These are phyloP conservation scores for Bruguiera gymnorhiza DNA, from an alignment of 345 rosid species.

Conservation along the genomic window DNA sequence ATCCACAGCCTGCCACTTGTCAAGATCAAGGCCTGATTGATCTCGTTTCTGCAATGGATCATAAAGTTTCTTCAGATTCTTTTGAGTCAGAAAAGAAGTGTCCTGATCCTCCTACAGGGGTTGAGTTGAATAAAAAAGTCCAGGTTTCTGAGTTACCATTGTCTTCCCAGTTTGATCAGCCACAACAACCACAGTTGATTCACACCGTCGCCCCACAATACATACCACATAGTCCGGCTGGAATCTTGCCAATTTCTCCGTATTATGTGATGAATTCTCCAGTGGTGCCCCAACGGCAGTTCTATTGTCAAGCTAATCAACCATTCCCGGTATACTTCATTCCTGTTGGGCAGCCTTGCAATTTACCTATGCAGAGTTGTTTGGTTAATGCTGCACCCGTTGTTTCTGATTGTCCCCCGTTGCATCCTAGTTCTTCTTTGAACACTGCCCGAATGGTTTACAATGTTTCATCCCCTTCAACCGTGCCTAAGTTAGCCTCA, in stretches of 20 bases:
- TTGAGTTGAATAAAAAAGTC: slow-evolving; percentile 27
- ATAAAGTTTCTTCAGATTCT: slow-evolving; percentile 21
- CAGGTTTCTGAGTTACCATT: slow-evolving; percentile 45
- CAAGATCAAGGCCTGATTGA: slow-evolving; percentile 25
- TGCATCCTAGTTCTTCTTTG: slow-evolving; percentile 25
- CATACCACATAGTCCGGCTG: slow-evolving; percentile 31
- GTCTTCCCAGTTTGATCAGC: slow-evolving; percentile 36
- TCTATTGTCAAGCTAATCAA: slow-evolving; percentile 46
- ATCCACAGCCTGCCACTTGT: slow-evolving; percentile 22
- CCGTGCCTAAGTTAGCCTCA: slow-evolving; percentile 38
- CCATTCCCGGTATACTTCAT: slow-evolving; percentile 43
- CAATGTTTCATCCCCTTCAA: slow-evolving; percentile 27
- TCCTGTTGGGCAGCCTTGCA: slow-evolving; percentile 42
- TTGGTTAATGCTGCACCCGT: slow-evolving; percentile 20
- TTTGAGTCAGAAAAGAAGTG: slow-evolving; percentile 26
- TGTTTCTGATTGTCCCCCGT: slow-evolving; percentile 26
- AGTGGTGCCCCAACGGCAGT: slow-evolving; percentile 26
- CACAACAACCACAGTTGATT: slow-evolving; percentile 38
- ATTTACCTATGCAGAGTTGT: slow-evolving; percentile 30
- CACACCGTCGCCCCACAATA: slow-evolving; percentile 36
- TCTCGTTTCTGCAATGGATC: slow-evolving; percentile 31
- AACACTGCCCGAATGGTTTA: slow-evolving; percentile 26
- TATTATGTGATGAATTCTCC: slow-evolving; percentile 39
- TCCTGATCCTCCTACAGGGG: slow-evolving; percentile 25
- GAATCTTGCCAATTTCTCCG: slow-evolving; percentile 33